Base-by-base conservation (phyloP, 1,139 yeast species). In the Zygotorulaspora mrakii region DNA sequence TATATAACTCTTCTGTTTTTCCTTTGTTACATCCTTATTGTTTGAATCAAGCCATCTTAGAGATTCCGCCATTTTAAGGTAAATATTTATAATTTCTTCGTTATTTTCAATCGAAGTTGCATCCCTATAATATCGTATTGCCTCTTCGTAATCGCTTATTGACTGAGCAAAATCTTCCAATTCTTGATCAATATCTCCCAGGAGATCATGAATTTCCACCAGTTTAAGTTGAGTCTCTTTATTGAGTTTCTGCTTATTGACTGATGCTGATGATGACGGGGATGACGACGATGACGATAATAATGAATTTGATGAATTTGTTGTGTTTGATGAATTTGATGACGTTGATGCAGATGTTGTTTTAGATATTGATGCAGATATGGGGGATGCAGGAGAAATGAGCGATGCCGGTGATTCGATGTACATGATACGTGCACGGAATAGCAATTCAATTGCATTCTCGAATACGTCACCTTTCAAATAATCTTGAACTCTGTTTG, bases 101-200 rank as follows among this genome's bases (percentile, higher is more conserved):
- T 12, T 73, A 62, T 42, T 47, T 6, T 47, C 43, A 25, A 44
- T 47, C 10, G 45, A 42, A 7, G 29, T 14, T 8, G 32, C 31
- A 5, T 37, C 31, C 16, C 46, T 59, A 55, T 73, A 79, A 26
- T 47, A 36, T 33, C 46, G 37, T 18, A 51, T 35, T 2, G 55
- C 42, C 34, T 45, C 43, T 31, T 46, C 43, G 35, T 51, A 53
- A 25, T 45, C 43, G 9, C 38, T 30, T 8, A 47, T 42, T 3
- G 53, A 42, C 18, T 46, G 41, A 2, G 39, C 33, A 33, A 52
- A 52, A 32, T 46, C 45, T 37, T 53, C 58, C 12, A 53, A 46
- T 28, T 86, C 64, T 46, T 76, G 67, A 35, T 67, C 95, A 10
- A 89, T 84, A 59, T 91, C 97, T 16, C 97, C 97, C 14, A 88